Conservation (phyloP, 169 alveolate species). For the Plasmodium sp. region DNA sequence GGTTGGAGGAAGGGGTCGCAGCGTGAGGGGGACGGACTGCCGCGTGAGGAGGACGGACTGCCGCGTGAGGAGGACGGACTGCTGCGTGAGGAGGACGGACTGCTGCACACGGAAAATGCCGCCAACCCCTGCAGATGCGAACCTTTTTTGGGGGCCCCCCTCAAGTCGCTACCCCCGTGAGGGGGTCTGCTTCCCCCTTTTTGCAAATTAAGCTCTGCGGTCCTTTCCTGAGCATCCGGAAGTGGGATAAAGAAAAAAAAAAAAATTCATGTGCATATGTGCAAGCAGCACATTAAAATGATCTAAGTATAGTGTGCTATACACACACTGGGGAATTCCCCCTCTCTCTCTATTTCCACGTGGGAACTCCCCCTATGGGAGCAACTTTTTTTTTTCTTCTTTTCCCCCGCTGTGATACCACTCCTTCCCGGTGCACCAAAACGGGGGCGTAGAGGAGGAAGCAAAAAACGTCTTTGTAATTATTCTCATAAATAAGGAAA, state of each 20-base stretch:
- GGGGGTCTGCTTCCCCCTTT: not conserved
- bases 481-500: constrained; percentile 13
- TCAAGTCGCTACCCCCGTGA: not conserved
- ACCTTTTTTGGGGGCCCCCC: not conserved
- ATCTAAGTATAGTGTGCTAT: not conserved
- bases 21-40: not conserved
- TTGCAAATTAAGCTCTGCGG: not conserved
- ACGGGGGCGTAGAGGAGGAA: constrained; percentile 26
- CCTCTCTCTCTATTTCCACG: not conserved
- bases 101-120: no score
- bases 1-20: no score
- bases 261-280: not conserved
- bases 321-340: not conserved
- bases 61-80: not conserved
- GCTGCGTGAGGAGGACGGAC: not conserved
- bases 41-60: not conserved
- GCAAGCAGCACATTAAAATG: no score
- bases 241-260: no score
- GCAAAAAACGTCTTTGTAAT: constrained; percentile 28
- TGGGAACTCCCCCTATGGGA: not conserved
- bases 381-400: not conserved
- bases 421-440: not conserved
- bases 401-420: not conserved
- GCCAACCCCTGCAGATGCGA: not conserved
- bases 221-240: not conserved